Evolutionary conservation across 768 basidiomycete genomes (phyloP).

Genomic region (Boletus eberwhitei): DNA sequence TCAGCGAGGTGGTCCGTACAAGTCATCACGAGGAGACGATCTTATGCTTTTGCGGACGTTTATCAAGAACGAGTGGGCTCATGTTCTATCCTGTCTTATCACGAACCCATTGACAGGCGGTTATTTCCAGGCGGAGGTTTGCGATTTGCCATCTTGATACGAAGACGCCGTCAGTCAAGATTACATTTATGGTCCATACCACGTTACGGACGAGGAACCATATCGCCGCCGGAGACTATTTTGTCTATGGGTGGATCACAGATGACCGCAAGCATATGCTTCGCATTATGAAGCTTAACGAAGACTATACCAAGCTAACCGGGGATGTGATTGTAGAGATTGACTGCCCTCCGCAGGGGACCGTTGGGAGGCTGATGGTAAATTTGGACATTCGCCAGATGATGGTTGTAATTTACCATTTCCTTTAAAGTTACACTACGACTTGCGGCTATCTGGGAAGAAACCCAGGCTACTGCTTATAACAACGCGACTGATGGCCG

Average conservation of each 20-base stretch:
- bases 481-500: conserved; percentile 28
- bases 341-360: conserved; percentile 26
- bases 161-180: conserved; percentile 23
- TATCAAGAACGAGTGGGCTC: conserved; percentile 24
- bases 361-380: conserved; percentile 28
- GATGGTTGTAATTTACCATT: neutral
- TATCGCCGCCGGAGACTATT: conserved; percentile 22
- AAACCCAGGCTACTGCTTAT: conserved; percentile 23
- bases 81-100: neutral
- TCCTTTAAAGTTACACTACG: conserved; percentile 25
- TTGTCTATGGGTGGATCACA: conserved; percentile 31
- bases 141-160: conserved; percentile 29
- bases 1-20: conserved; percentile 28
- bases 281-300: conserved; percentile 29
- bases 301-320: conserved; percentile 20
- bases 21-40: conserved; percentile 30
- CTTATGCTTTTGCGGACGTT: conserved; percentile 28
- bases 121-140: conserved; percentile 17
- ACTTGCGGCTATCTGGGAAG: conserved; percentile 27
- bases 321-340: conserved; percentile 26
- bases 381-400: neutral
- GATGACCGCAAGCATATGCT: conserved; percentile 27
- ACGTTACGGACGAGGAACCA: conserved; percentile 24
- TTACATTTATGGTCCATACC: conserved; percentile 26
- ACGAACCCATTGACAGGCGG: neutral